Percentiles rank a stretch among this genome's conserved stretches.
These are phyloP conservation scores for Cercospora zeina DNA, from an alignment of 2,329 filamentous ascomycete genomes.

Conservation along the genomic window DNA sequence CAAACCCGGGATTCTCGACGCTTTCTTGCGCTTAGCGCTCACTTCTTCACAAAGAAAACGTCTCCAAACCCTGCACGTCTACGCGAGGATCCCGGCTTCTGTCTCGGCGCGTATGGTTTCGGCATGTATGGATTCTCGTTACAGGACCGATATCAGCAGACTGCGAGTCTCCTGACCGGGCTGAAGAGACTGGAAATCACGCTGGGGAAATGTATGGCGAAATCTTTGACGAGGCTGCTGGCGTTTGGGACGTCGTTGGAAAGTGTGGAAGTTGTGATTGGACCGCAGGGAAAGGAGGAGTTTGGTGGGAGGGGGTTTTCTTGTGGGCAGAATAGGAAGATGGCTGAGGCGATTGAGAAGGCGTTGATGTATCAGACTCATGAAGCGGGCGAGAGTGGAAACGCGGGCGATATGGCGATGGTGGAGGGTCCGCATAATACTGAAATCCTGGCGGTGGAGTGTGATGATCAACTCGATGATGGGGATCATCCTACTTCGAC, in stretches of 20 bases:
- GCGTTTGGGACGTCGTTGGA: not conserved
- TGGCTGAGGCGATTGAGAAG: slow-evolving; percentile 9
- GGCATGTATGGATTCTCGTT: slow-evolving; percentile 1
- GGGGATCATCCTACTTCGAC: not conserved
- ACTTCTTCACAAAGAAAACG: not conserved
- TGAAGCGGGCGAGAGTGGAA: not conserved
- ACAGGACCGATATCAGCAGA: slow-evolving; percentile 3
- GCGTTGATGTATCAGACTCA: not conserved
- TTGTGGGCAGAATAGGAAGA: not conserved
- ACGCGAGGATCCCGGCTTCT: slow-evolving; percentile 3
- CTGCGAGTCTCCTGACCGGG: slow-evolving; percentile 3
- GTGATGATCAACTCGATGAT: not conserved
- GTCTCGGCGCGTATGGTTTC: slow-evolving; percentile 5
- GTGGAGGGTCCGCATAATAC: not conserved
- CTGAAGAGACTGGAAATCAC: not conserved
- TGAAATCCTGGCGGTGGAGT: not conserved
- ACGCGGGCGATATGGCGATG: not conserved
- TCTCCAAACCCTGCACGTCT: not conserved
- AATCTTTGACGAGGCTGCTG: not conserved
- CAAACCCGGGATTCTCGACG: slow-evolving; percentile 1
- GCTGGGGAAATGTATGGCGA: slow-evolving; percentile 2
- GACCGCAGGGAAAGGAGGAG: not conserved
- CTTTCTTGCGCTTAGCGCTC: slow-evolving; percentile 7
- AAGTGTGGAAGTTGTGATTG: slow-evolving; percentile 3
- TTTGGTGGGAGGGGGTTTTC: not conserved